These are phyloP conservation scores for Fonsecaea pedrosoi DNA, from an alignment of 2,329 filamentous ascomycete species.

Conservation along the genomic window DNA sequence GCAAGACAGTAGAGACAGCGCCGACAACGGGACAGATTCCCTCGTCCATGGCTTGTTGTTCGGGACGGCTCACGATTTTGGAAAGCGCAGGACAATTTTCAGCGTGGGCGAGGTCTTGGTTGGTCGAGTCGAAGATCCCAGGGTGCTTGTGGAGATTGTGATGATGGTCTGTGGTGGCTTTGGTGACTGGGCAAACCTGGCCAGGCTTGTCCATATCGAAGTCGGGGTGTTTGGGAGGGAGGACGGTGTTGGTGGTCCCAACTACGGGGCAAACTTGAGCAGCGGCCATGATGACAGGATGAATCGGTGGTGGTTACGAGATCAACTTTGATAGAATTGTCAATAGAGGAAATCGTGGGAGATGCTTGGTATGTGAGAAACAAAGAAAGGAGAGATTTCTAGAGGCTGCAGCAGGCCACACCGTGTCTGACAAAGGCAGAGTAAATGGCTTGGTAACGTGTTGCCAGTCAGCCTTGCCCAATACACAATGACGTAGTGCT, in stretches of 20 bases:
- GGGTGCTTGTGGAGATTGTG: slow-evolving; percentile 39
- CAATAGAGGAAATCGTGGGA: not conserved
- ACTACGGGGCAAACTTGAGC: slow-evolving; percentile 40
- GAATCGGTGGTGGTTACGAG: not conserved
- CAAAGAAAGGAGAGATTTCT: not conserved
- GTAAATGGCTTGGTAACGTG: not conserved
- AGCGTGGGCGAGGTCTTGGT: slow-evolving; percentile 30
- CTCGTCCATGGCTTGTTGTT: slow-evolving; percentile 39
- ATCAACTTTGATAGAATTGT: not conserved
- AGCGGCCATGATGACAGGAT: slow-evolving; percentile 18
- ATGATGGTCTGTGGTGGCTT: slow-evolving; percentile 40
- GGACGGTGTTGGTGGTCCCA: slow-evolving; percentile 40
- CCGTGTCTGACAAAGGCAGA: slow-evolving; percentile 14
- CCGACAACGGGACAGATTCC: slow-evolving; percentile 40
- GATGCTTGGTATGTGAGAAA: not conserved
- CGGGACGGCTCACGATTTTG: slow-evolving; percentile 36
- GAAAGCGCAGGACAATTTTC: slow-evolving; percentile 37
- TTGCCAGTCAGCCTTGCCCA: not conserved
- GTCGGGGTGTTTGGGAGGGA: slow-evolving; percentile 38
- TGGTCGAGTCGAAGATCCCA: slow-evolving; percentile 31
- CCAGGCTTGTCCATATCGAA: slow-evolving; percentile 38
- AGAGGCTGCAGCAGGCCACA: not conserved
- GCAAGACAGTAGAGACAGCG: slow-evolving; percentile 38
- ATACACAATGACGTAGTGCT: slow-evolving; percentile 6
- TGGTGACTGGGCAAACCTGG: slow-evolving; percentile 38